These are phyloP conservation scores for Ceratocystis alfenasii DNA, from an alignment of 2,329 filamentous ascomycete species.

Conservation along the genomic window DNA sequence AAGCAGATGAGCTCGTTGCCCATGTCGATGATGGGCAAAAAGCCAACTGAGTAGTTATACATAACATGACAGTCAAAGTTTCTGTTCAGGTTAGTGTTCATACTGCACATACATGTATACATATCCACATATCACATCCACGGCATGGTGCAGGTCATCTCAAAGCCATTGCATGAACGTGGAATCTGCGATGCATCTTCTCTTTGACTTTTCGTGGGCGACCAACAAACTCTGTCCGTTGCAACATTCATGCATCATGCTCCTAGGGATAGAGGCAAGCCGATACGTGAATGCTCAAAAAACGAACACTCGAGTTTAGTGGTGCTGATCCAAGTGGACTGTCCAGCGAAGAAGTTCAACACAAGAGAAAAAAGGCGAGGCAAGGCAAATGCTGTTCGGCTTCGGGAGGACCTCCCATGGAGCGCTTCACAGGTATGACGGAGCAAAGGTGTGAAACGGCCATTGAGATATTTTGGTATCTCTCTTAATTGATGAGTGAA, in stretches of 20 bases:
- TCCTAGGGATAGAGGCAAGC: neutral
- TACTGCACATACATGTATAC: neutral
- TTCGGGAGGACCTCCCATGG: conserved; percentile 69
- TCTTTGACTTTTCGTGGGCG: neutral
- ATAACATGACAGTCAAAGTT: no score
- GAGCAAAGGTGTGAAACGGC: conserved; percentile 52
- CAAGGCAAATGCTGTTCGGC: conserved; percentile 25
- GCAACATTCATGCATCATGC: neutral
- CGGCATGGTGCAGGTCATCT: conserved; percentile 21
- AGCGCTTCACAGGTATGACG: conserved; percentile 51
- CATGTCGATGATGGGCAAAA: no score
- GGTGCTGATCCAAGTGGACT: neutral
- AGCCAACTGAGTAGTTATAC: no score
- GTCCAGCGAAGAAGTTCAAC: neutral
- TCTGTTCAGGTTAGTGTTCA: neutral
- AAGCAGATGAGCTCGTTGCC: no score
- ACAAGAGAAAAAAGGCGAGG: conserved; percentile 14
- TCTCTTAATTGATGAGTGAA: conserved; percentile 30
- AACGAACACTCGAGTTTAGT: neutral
- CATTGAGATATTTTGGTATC: conserved; percentile 47
- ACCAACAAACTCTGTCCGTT: neutral
- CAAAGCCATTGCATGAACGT: conserved; percentile 21
- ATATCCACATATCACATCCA: conserved; percentile 16
- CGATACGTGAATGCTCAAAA: neutral
- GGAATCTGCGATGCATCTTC: neutral